These are phyloP conservation scores for Penicillium sp. DNA, from an alignment of 2,329 filamentous ascomycete species.

Conservation along the genomic window DNA sequence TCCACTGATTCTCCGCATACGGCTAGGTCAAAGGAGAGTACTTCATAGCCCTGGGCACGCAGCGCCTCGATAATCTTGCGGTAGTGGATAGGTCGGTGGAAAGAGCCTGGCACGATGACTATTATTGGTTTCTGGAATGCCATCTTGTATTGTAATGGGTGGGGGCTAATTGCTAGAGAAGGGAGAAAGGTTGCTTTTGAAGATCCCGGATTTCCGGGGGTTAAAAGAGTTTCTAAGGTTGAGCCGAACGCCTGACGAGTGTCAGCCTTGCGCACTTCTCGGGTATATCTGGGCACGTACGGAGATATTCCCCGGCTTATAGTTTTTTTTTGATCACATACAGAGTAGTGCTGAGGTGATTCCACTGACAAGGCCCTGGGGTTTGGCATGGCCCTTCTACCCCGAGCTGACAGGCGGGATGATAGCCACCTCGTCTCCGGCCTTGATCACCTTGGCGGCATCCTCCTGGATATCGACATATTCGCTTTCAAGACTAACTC, in stretches of 20 bases:
- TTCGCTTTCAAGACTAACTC: slow-evolving; percentile 46
- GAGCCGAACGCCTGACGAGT: neutral
- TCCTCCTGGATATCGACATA: slow-evolving; percentile 44
- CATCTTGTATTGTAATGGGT: neutral
- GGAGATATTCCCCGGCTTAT: neutral
- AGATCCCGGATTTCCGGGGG: neutral
- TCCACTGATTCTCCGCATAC: slow-evolving; percentile 8
- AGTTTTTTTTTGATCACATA: neutral
- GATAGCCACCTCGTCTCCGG: slow-evolving; percentile 48
- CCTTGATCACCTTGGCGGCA: slow-evolving; percentile 31
- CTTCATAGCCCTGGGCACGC: slow-evolving; percentile 9
- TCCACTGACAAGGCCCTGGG: neutral
- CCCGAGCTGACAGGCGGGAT: slow-evolving; percentile 53
- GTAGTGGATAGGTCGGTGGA: slow-evolving; percentile 13
- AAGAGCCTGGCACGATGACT: slow-evolving; percentile 10
- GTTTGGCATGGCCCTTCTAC: slow-evolving; percentile 22
- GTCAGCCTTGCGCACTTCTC: neutral
- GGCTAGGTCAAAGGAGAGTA: slow-evolving; percentile 5
- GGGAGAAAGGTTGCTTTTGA: neutral
- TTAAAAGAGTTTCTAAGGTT: neutral
- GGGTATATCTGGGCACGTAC: neutral
- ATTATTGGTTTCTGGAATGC: slow-evolving; percentile 6
- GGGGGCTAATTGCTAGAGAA: neutral
- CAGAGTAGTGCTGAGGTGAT: neutral
- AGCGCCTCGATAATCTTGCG: slow-evolving; percentile 9